phyloP scores from a whole-genome alignment of 164 flowering plant species.

The Vitis riparia region DNA sequence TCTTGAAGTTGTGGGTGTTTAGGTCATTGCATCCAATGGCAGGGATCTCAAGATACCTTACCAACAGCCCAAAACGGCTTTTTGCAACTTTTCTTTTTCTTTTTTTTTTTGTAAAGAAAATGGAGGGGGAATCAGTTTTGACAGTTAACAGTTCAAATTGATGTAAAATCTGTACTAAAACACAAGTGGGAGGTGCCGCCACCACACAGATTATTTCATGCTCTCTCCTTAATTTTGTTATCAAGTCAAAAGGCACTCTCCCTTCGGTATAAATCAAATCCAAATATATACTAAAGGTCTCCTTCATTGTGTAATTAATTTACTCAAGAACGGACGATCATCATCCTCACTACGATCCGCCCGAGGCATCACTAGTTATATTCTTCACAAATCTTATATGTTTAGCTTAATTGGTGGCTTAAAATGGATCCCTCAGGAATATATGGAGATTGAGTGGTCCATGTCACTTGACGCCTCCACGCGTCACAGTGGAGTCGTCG shows the following conservation, averaged over 20 bases:
- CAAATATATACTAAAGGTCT: background rate
- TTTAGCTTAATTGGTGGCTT: background rate
- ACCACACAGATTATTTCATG: background rate
- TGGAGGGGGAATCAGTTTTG: conserved; percentile 23
- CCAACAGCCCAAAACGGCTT: conserved; percentile 15
- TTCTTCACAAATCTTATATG: background rate
- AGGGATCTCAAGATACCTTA: background rate
- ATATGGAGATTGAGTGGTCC: conserved; percentile 16
- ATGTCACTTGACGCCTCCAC: conserved; percentile 16
- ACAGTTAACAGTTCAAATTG: conserved; percentile 21
- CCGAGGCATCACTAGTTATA: background rate
- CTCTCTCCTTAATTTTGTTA: background rate
- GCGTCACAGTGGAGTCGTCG: conserved; percentile 2
- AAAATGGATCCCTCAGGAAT: conserved; percentile 8
- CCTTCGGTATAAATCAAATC: conserved; percentile 29
- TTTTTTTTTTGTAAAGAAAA: conserved; percentile 9
- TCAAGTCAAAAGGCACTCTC: conserved; percentile 29
- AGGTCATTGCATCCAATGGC: background rate
- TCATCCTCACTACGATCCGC: too few relatives aligned
- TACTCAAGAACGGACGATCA: background rate
- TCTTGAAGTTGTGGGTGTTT: conserved; percentile 1
- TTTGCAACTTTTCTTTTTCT: conserved; percentile 9
- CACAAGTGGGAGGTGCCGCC: conserved; percentile 26
- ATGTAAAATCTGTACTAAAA: conserved; percentile 8
- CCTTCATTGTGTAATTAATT: too few relatives aligned